Evolutionary conservation across 139 green algal species (phyloP).

Genomic region (Chlorella sp.): DNA sequence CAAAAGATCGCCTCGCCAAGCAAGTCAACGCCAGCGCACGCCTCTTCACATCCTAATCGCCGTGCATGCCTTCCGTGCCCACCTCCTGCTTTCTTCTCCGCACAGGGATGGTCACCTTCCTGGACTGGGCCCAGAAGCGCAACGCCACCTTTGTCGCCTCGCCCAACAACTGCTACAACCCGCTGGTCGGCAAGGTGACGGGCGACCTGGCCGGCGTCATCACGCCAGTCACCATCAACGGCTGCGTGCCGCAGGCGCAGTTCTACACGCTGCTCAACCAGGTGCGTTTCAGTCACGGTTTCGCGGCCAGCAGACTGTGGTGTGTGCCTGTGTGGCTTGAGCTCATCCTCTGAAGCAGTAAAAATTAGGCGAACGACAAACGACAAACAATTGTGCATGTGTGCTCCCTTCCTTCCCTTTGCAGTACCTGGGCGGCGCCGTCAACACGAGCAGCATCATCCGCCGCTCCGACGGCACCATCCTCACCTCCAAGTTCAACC

Average conservation of each 20-base stretch:
- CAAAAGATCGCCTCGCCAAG: no score
- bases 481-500: neutral
- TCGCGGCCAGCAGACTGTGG: neutral
- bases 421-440: constrained; percentile 9
- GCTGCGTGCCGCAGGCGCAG: constrained; percentile 10
- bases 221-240: neutral
- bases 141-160: neutral
- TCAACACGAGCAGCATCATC: constrained; percentile 1
- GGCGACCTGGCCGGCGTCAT: constrained; percentile 12
- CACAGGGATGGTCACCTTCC: constrained; percentile 25
- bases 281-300: neutral
- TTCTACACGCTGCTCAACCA: constrained; percentile 24
- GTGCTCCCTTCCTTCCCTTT: no score
- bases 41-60: no score
- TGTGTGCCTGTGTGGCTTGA: neutral
- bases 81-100: no score
- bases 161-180: constrained; percentile 25
- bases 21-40: no score
- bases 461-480: constrained; percentile 1
- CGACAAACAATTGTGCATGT: neutral
- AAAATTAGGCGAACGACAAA: neutral
- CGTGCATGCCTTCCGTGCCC: no score
- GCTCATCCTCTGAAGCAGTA: neutral
- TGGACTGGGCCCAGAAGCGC: constrained; percentile 4
- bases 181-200: constrained; percentile 1